These are phyloP conservation scores for Anacardium occidentale DNA, from an alignment of 345 rosid species.

Conservation along the genomic window DNA sequence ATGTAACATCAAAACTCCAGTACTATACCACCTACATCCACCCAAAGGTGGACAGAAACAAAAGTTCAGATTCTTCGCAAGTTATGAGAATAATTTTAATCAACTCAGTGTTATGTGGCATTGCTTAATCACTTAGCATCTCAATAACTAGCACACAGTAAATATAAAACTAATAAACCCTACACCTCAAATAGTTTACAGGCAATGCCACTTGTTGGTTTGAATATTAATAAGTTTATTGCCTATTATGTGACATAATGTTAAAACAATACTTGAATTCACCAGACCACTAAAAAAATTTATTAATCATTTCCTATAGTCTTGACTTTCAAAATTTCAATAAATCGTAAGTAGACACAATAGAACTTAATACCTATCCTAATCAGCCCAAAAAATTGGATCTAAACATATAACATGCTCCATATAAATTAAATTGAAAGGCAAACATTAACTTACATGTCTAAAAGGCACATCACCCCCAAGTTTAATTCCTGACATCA, in stretches of 20 bases:
- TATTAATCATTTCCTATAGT: not conserved
- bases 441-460: slow-evolving; percentile 46
- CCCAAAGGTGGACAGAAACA: too few species aligned
- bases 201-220: too few species aligned
- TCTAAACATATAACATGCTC: not conserved
- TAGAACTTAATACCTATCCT: not conserved
- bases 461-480: slow-evolving; percentile 91
- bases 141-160: not conserved
- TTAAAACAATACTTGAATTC: not conserved
- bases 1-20: too few species aligned
- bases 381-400: not conserved
- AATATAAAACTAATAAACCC: not conserved
- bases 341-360: not conserved
- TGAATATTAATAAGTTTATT: not conserved
- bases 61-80: not conserved
- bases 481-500: slow-evolving; percentile 79
- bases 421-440: slow-evolving; percentile 1
- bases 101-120: not conserved
- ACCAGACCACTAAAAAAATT: not conserved
- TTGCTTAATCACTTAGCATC: not conserved
- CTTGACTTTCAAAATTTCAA: not conserved
- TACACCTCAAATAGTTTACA: not conserved
- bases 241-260: not conserved
- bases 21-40: too few species aligned
- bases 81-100: not conserved